Evolutionary conservation across 176 grass and related monocot genomes (phyloP).

Genomic region (Eragrostis curvula): DNA sequence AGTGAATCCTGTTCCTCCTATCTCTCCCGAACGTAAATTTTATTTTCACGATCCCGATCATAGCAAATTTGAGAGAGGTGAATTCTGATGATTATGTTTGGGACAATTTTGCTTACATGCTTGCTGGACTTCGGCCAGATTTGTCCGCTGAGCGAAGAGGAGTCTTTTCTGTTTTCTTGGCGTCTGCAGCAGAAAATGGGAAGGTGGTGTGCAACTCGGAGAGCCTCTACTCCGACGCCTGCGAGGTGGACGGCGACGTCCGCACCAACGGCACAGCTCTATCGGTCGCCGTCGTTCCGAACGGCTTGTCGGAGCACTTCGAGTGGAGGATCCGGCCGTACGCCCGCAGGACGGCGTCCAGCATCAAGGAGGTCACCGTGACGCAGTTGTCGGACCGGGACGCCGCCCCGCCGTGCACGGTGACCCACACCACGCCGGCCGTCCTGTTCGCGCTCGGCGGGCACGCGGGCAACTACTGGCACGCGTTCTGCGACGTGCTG

Average conservation of each 20-base stretch:
- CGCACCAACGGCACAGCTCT: constrained; percentile 53
- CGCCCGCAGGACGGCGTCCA: constrained; percentile 39
- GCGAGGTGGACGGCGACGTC: constrained; percentile 73
- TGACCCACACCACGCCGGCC: constrained; percentile 46
- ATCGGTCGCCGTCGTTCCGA: constrained; percentile 47
- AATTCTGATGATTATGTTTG: neutral
- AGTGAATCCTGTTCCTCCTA: neutral
- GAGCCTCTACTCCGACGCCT: constrained; percentile 56
- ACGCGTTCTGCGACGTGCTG: constrained; percentile 74
- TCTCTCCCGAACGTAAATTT: neutral
- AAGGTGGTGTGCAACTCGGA: constrained; percentile 41
- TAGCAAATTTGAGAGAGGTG: neutral
- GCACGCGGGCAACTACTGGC: constrained; percentile 64
- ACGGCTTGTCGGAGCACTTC: neutral
- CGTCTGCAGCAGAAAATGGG: constrained; percentile 28
- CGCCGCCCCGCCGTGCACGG: constrained; percentile 41
- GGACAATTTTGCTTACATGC: neutral
- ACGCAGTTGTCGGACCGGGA: constrained; percentile 33
- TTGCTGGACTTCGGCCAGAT: no score
- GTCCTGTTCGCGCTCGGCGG: constrained; percentile 77
- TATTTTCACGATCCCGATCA: neutral
- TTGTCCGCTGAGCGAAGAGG: no score
- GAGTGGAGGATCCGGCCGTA: constrained; percentile 69
- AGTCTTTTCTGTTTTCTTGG: neutral
- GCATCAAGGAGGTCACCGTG: constrained; percentile 50